Evolutionary conservation across 139 green algal species (phyloP), one percentile per base, ranked within the genome.

Genomic region (Tetradesmus obliquus): DNA sequence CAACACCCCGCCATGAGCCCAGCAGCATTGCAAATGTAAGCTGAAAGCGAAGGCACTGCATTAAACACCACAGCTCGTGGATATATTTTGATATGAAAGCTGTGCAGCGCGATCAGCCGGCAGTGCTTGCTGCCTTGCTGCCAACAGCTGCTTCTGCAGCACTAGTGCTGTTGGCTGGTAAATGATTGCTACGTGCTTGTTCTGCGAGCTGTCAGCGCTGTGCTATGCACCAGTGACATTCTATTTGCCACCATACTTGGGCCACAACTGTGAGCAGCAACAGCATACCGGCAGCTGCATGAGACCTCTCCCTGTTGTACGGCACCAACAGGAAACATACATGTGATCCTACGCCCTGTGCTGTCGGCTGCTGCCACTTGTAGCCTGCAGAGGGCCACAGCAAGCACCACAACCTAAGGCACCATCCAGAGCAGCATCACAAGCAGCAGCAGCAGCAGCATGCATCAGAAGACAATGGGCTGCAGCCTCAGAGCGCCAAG

Each of bases 401-500:
- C 17, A 76, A 13, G 17, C 66, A 76, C 12, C 66, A 76, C 17
- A n/a, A 76, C 17, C 66, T 76, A 4, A 76, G 66, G 66, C n/a
- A 24, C 66, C 66, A 76, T 24, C 66, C 66, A 6, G 66, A 76
- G 66, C 66, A 76, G 66, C 66, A n/a, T 3, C 66, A 24, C 17
- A 76, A 4, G 55, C 20, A 72, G n/a, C 82, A 88, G 55, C 82
- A 88, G 82, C 82, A 88, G 82, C 82, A 88, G 7, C 53, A 66
- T 60, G 10, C 53, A 85, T 45, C 80, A 86, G 80, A 54, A 62
- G 53, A 8, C 3, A 66, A 86, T 66, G 80, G 45, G 2, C 5
- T 3, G 17, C 66, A n/a, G 5, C 66, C 15, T 24, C 17, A 24
- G 17, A 76, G 15, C 66, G n/a, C 17, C 66, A 76, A 24, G 17